Evolutionary conservation across 2,329 filamentous ascomycete species (phyloP), one percentile per base, ranked within the genome.

Genomic region (Calonectria naviculata): DNA sequence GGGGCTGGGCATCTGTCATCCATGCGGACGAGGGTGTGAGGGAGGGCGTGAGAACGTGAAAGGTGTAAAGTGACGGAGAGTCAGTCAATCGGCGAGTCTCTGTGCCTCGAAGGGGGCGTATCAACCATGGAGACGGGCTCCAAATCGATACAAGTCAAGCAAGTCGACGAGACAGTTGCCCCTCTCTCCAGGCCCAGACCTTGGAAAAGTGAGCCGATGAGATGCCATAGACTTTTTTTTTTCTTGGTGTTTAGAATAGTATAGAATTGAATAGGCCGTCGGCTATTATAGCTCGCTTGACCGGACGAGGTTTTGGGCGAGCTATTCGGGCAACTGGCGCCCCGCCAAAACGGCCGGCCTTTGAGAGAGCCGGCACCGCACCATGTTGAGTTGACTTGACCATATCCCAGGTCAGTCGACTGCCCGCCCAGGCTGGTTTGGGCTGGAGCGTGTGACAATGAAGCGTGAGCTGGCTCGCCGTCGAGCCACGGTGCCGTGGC

Each of bases 1-100:
- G 62, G 38, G 62, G 67, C 67, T 66, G 70, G 60, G 65, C 65
- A 65, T 61, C 65, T 69, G 61, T 66, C 70, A 71, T 69, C 62
- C 66, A 69, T 66, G 61, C 65, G 52, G 54, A 70, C 44, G 63
- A 54, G 68, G 63, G 28, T 36, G 54, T 44, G 44, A 44, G 19
- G 47, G 46, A 61, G 52, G 61, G 64, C 54, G 44, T 52, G 62
- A 47, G 63, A 41, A 49, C 29, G 36, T 46, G 54, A 54, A 62
- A 21, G 49, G 49, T 26, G 49, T 31, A 54, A 67, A 60, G 21
- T 67, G 29, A 52, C 31, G 38, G 44, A 60, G 65, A 49, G 54
- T 56, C 31, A 26, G 26, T 67, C 52, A 60, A 60, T 42, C 41
- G 46, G 44, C 41, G 42, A 47, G 12, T 41, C 52, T 38, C 31